phyloP scores from a whole-genome alignment of 305 asterid genomes.

The Fraxinus angustifolia region DNA sequence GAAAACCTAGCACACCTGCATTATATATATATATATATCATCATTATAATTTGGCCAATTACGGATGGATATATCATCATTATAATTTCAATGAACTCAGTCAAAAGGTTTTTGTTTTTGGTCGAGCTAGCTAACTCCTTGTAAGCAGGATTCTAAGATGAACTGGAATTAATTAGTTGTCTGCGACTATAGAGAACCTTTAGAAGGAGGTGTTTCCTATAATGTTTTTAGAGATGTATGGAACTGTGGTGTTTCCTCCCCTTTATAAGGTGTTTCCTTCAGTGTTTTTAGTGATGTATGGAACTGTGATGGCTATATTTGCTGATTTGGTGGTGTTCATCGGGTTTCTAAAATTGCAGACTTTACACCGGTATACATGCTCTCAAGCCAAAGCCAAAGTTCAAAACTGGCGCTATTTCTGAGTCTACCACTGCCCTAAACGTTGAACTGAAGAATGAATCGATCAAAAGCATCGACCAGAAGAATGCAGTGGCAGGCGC shows the following conservation, averaged over 20 bases:
- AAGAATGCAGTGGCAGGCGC: slow-evolving; percentile 43
- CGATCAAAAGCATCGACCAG: slow-evolving; percentile 49
- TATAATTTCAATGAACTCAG: neutral
- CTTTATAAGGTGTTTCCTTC: too few species aligned
- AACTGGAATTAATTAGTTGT: neutral
- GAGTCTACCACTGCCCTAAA: slow-evolving; percentile 64
- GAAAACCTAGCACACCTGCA: neutral
- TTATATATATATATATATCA: too few species aligned
- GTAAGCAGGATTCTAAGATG: neutral
- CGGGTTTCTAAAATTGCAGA: slow-evolving; percentile 34
- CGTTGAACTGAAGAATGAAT: slow-evolving; percentile 55
- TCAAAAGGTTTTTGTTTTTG: neutral
- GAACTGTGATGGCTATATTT: too few species aligned
- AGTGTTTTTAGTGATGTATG: too few species aligned
- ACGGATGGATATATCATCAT: neutral
- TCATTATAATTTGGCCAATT: neutral
- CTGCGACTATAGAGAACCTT: neutral
- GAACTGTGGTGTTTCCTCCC: too few species aligned
- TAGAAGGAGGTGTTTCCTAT: too few species aligned
- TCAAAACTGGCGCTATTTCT: slow-evolving; percentile 63
- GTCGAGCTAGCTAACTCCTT: neutral
- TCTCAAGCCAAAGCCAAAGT: slow-evolving; percentile 64
- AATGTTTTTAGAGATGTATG: too few species aligned
- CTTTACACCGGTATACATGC: slow-evolving; percentile 86
- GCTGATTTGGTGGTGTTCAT: neutral